Evolutionary conservation across 805 yeast species (phyloP).

Genomic region (Wickerhamomyces bisporus): DNA sequence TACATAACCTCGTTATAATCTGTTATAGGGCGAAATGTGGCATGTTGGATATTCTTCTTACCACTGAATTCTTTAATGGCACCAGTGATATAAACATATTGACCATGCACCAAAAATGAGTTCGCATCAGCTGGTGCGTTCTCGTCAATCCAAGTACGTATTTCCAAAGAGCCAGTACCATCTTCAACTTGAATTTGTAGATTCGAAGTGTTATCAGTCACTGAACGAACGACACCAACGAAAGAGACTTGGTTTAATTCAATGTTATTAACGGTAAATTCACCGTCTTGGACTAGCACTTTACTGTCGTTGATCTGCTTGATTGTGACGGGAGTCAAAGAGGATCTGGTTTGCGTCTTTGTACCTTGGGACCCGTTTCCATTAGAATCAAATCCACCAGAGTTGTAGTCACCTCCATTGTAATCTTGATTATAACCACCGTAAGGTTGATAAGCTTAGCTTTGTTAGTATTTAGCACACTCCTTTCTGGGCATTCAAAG

Average conservation of each 20-base stretch:
- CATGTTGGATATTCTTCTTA: constrained; percentile 59
- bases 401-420: constrained; percentile 21
- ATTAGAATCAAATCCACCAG: constrained; percentile 31
- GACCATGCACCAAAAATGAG: constrained; percentile 37
- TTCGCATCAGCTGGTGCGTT: constrained; percentile 29
- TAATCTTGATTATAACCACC: constrained; percentile 25
- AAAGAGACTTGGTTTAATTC: constrained; percentile 60
- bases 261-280: constrained; percentile 52
- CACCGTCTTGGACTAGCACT: constrained; percentile 61
- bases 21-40: constrained; percentile 48
- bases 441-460: constrained; percentile 32
- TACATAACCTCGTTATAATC: constrained; percentile 67
- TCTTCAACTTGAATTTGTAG: constrained; percentile 63
- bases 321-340: constrained; percentile 64
- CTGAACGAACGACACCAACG: constrained; percentile 66
- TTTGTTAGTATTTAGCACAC: background rate
- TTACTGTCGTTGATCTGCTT: constrained; percentile 62
- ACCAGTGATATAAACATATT: constrained; percentile 57
- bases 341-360: constrained; percentile 28
- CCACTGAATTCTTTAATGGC: constrained; percentile 55
- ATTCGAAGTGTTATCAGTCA: constrained; percentile 52
- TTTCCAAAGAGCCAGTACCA: constrained; percentile 65
- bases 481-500: background rate
- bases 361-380: constrained; percentile 29
- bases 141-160: constrained; percentile 60